Percentiles rank a stretch among this genome's conserved stretches.
phyloP scores from a whole-genome alignment of 768 basidiomycete species.

The Cystobasidium tubakii region DNA sequence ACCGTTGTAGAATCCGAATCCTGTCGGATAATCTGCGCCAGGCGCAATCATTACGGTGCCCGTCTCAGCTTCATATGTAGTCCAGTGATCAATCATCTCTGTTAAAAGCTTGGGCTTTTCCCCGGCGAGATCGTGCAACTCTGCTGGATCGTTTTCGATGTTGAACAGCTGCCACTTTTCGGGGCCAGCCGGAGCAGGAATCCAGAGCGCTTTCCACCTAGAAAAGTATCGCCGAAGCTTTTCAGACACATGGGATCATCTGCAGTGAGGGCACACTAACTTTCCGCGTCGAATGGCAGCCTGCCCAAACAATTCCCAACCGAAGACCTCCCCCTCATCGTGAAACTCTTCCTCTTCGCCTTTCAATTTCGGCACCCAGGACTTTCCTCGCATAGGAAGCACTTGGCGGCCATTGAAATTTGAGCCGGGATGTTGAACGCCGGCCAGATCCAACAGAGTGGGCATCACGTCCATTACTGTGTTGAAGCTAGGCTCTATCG shows the following conservation, averaged over 20 bases:
- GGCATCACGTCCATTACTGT: not conserved
- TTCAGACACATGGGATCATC: no score
- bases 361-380: not conserved
- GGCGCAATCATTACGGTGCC: no score
- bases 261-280: no score
- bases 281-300: conserved; percentile 1
- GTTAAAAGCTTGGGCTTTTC: no score
- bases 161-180: conserved; percentile 67
- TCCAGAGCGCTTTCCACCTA: not conserved
- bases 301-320: conserved; percentile 7
- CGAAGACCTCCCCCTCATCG: not conserved
- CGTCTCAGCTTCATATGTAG: no score
- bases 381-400: not conserved
- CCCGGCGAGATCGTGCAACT: conserved; percentile 61
- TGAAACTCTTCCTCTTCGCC: not conserved
- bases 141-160: conserved; percentile 69
- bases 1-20: no score
- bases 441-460: not conserved
- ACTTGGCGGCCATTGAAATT: not conserved
- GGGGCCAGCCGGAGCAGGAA: conserved; percentile 70
- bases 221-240: no score
- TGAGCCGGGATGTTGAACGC: not conserved
- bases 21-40: no score
- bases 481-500: not conserved
- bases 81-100: no score